Conservation (phyloP, 495 filamentous ascomycete genomes). For the Podospora australis region DNA sequence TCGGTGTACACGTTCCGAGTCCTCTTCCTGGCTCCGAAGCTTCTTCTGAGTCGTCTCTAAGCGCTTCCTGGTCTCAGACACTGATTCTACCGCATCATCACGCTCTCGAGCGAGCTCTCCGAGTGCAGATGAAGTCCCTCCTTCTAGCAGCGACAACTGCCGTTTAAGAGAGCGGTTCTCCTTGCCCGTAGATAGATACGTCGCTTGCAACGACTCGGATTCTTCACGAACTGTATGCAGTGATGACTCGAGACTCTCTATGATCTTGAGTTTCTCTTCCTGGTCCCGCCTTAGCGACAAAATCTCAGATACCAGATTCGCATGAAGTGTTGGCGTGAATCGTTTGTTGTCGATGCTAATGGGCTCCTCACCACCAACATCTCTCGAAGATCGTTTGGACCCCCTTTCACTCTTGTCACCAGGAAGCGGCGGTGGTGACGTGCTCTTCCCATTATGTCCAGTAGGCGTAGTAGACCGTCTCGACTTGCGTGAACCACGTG, state of each 20-base stretch:
- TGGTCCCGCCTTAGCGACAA: conserved; percentile 78
- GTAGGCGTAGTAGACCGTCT: conserved; percentile 52
- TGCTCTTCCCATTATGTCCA: conserved; percentile 43
- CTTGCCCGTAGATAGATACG: conserved; percentile 54
- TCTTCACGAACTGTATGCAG: conserved; percentile 67
- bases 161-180: conserved; percentile 77
- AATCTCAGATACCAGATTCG: conserved; percentile 91
- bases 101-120: conserved; percentile 77
- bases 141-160: conserved; percentile 79
- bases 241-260: conserved; percentile 73
- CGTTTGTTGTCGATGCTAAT: conserved; percentile 80
- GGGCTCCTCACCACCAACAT: conserved; percentile 58
- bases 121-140: conserved; percentile 76
- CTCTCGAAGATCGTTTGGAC: conserved; percentile 47
- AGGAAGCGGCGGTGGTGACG: conserved; percentile 57
- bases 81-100: conserved; percentile 73
- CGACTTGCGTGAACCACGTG: conserved; percentile 46
- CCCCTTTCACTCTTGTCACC: conserved; percentile 43
- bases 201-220: conserved; percentile 59
- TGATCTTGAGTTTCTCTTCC: conserved; percentile 75
- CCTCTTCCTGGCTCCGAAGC: conserved; percentile 74
- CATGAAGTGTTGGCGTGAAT: conserved; percentile 93
- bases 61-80: conserved; percentile 66
- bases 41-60: conserved; percentile 75
- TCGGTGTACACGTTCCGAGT: conserved; percentile 64